These are phyloP conservation scores for Populus hybrid DNA, from an alignment of 441 rosid genomes.

Conservation along the genomic window DNA sequence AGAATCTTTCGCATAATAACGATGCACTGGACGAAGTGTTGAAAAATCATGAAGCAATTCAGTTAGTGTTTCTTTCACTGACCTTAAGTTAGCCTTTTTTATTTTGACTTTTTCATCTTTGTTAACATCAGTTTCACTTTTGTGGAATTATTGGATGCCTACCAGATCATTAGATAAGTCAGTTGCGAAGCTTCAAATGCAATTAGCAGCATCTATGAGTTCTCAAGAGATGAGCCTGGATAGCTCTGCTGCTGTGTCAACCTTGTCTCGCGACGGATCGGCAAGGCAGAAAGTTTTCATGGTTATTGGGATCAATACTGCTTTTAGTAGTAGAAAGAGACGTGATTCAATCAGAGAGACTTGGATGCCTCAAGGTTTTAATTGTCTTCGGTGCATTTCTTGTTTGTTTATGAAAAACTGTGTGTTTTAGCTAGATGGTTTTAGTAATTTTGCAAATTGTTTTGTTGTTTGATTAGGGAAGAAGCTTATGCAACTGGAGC, in stretches of 20 bases:
- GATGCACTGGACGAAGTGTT: constrained; percentile 57
- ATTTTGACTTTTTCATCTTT: neutral
- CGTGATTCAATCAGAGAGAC: constrained; percentile 93
- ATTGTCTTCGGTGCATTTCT: neutral
- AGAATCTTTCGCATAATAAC: constrained; percentile 43
- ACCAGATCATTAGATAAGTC: constrained; percentile 73
- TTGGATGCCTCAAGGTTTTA: constrained; percentile 96
- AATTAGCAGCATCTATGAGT: constrained; percentile 60
- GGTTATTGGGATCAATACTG: constrained; percentile 93
- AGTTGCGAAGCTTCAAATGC: constrained; percentile 60
- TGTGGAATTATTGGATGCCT: constrained; percentile 20
- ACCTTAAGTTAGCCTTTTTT: neutral
- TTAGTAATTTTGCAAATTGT: constrained; percentile 6
- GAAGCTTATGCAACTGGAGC: constrained; percentile 71
- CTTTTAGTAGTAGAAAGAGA: constrained; percentile 92
- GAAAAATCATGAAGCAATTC: constrained; percentile 72
- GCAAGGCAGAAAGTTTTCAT: constrained; percentile 62
- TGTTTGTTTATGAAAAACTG: neutral
- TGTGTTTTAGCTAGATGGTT: neutral
- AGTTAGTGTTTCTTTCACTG: constrained; percentile 47
- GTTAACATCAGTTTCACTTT: neutral
- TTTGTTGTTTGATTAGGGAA: constrained; percentile 47
- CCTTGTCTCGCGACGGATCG: constrained; percentile 21
- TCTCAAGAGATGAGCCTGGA: constrained; percentile 42
- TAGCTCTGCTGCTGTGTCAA: constrained; percentile 24